Conservation (phyloP, 2,329 filamentous ascomycete genomes). For the Fusarium zealandicum region DNA sequence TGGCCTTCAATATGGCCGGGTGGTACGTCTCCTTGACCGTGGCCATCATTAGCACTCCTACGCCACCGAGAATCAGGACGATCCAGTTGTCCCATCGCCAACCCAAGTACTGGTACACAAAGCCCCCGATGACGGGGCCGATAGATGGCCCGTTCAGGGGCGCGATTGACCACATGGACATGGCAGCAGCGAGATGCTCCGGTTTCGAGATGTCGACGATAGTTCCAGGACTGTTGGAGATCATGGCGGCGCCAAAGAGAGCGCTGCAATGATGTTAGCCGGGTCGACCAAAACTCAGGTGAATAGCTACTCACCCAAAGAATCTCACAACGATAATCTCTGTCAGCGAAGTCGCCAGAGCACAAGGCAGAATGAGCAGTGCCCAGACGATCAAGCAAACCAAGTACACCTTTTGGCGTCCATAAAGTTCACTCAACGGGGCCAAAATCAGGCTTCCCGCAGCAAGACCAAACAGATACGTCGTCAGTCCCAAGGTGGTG, state of each 20-base stretch:
- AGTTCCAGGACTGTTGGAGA: conserved; percentile 82
- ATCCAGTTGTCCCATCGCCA: conserved; percentile 93
- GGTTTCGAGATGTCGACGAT: conserved; percentile 85
- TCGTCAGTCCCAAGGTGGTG: conserved; percentile 79
- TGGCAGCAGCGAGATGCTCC: conserved; percentile 80
- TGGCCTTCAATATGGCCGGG: conserved; percentile 72
- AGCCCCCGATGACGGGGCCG: conserved; percentile 71
- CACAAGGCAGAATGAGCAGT: conserved; percentile 75
- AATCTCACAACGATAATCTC: conserved; percentile 77
- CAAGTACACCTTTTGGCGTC: conserved; percentile 73
- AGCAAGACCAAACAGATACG: conserved; percentile 79
- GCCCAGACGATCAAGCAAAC: conserved; percentile 69
- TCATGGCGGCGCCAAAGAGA: conserved; percentile 75
- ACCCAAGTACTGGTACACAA: conserved; percentile 72
- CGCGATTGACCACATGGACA: conserved; percentile 83
- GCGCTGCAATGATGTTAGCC: conserved; percentile 27
- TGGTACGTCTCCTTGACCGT: conserved; percentile 78
- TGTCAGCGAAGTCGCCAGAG: conserved; percentile 70
- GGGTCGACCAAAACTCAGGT: background rate
- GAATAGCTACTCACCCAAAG: conserved; percentile 61
- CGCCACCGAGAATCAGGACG: conserved; percentile 73
- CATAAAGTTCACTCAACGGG: conserved; percentile 75
- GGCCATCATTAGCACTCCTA: conserved; percentile 64
- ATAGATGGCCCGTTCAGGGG: conserved; percentile 76
- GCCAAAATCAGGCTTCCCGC: conserved; percentile 75